Evolutionary conservation across 768 basidiomycete genomes (phyloP).

Genomic region (Calocybe cyanea): DNA sequence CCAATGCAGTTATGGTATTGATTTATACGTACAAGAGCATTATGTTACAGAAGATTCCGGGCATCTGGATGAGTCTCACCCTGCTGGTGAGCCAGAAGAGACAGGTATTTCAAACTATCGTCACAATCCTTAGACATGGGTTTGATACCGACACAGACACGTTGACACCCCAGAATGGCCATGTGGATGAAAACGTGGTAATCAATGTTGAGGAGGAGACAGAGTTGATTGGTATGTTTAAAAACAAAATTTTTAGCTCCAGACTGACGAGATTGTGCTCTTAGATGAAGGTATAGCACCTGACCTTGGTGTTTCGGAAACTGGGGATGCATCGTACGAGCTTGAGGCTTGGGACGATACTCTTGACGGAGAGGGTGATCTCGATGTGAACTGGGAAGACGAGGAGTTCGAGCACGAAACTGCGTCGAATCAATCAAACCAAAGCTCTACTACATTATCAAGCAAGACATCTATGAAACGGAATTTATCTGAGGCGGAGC

Average conservation of each 20-base stretch:
- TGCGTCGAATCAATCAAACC: conserved; percentile 32
- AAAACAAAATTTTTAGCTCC: not conserved
- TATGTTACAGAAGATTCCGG: conserved; percentile 1
- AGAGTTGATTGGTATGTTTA: conserved; percentile 6
- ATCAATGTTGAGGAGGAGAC: conserved; percentile 4
- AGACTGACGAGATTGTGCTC: not conserved
- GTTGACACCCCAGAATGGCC: not conserved
- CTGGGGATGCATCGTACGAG: conserved; percentile 5
- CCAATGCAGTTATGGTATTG: not conserved
- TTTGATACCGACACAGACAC: not conserved
- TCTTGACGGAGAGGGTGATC: conserved; percentile 43
- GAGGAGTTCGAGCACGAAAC: conserved; percentile 36
- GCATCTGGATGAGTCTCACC: not conserved
- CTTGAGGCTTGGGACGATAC: conserved; percentile 29
- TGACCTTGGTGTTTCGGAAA: conserved; percentile 7
- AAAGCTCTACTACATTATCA: conserved; percentile 54
- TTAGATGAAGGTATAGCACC: conserved; percentile 4
- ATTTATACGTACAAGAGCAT: no score
- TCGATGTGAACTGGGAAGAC: conserved; percentile 39
- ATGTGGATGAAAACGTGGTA: conserved; percentile 2
- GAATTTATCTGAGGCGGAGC: conserved; percentile 36
- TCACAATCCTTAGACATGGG: no score
- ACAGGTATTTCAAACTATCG: not conserved
- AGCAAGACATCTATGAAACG: conserved; percentile 56
- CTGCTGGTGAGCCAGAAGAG: not conserved